Conservation (phyloP, 345 rosid species). For the Hypericum perforatum region DNA sequence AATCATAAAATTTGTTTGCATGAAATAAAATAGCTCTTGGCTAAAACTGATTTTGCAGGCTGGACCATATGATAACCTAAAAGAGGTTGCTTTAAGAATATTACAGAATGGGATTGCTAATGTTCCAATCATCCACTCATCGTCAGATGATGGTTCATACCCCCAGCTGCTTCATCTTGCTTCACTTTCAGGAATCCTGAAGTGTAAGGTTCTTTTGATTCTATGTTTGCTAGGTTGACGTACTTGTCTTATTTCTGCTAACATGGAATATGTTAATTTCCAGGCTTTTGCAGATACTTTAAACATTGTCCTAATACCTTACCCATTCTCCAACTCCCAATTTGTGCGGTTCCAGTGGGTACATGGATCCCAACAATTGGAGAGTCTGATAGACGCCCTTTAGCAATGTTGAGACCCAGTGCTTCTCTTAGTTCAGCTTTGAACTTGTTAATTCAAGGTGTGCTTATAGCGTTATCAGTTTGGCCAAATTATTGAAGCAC, state of each 20-base stretch:
- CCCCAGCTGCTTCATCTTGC: constrained; percentile 28
- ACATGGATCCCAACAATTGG: constrained; percentile 28
- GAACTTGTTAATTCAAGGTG: constrained; percentile 25
- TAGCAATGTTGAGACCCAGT: constrained; percentile 23
- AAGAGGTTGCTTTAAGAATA: constrained; percentile 25
- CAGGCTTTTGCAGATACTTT: constrained; percentile 29
- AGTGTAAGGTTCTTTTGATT: constrained; percentile 17
- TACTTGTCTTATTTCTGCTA: neutral
- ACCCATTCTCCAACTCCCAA: constrained; percentile 23
- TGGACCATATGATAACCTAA: constrained; percentile 23
- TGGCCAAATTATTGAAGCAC: too few relatives aligned
- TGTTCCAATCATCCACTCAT: constrained; percentile 21
- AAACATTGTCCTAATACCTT: constrained; percentile 19
- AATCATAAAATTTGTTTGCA: neutral
- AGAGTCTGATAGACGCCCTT: constrained; percentile 18
- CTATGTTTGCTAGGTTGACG: constrained; percentile 1
- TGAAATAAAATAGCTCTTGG: neutral
- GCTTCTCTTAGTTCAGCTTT: constrained; percentile 26
- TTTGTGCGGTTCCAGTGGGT: constrained; percentile 20
- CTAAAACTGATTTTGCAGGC: constrained; percentile 13
- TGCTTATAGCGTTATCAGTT: neutral
- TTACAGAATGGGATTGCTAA: constrained; percentile 21
- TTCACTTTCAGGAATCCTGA: constrained; percentile 23
- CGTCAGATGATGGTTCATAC: constrained; percentile 24
- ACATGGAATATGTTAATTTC: constrained; percentile 12